Evolutionary conservation across 164 flowering plant species (phyloP), one percentile per base, ranked within the genome.

Genomic region (Liquidambar formosana): DNA sequence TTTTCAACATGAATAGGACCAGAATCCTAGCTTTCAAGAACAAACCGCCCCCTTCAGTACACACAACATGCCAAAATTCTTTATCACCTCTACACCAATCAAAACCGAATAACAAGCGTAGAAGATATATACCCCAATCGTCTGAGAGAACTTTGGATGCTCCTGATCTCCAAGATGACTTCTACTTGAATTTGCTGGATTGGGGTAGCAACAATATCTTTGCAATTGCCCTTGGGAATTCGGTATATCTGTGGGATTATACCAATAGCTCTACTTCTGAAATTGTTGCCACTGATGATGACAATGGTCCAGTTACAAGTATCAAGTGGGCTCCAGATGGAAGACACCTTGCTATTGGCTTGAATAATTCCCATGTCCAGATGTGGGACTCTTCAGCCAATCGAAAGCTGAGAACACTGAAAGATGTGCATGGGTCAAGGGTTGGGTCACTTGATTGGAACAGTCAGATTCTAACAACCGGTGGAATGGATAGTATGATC

Each of bases 11-110:
- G 71, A 75, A 75, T 64, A 51, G 78, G 38, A 66, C 70, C 18
- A 21, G 78, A 22, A 75, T 75, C 23, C 75, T 75, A 1, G 75
- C 78, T 5, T 75, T 71, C 71, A 75, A 75, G 64, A 75, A 67
- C 68, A 75, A 71, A 67, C 78, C 78, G 19, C 78, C 78, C 0
- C 21, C 65, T 14, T 71, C 78, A 0, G 69, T 71, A 18, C 75
- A 76, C 13, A 9, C 23, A 19, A 54, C 66, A 60, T 62, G 72
- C 0, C 53, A 49, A n/a, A 54, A 67, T 27, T 63, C 41, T n/a
- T 61, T 65, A 3, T n/a, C 74, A 19, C 19, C 67, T 9, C 4
- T n/a, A 33, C 61, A 59, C 0, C 63, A 38, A 11, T 16, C 67
- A 25, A 71, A 67, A 33, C 21, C 64, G 8, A 8, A 14, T 0